Base-by-base conservation (phyloP, 2,329 filamentous ascomycete genomes). In the Colletotrichum lini region DNA sequence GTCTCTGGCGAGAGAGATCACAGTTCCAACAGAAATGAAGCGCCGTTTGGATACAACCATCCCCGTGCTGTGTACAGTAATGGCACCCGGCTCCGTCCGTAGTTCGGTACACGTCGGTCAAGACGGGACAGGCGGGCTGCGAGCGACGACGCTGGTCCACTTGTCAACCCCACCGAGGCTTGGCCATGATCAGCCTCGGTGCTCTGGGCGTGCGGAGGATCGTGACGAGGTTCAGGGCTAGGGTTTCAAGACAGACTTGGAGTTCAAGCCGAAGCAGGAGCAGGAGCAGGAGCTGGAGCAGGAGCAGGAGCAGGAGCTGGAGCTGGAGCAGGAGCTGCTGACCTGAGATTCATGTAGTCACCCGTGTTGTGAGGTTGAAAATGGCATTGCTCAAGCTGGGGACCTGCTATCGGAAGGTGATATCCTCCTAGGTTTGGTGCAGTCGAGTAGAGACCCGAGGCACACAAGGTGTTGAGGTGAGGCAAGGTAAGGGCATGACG, bases 331-430 rank as follows among this genome's bases (percentile, higher is more conserved):
- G 30, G 30, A 35, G 30, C 30, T 53, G 44, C 42, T 78, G 77
- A 78, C 74, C 65, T 47, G 52, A 72, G 18, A 42, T 52, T 72
- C 73, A 76, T 77, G 76, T 78, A 76, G 74, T 69, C 74, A 76
- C 54, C 74, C 72, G 74, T 52, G 38, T n/a, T 52, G 38, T n/a
- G 23, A 30, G 42, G 23, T 56, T 35, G 57, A 45, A 12, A 38
- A 30, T 67, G 26, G 38, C 49, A 56, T 30, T 45, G 45, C 38
- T 65, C 45, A 23, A 52, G 23, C 67, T 42, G 64, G 13, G 54
- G 54, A 53, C n/a, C n/a, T 10, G n/a, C 12, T 13, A 26, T 38
- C 54, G 54, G 26, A 40, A 56, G 18, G 50, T 61, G 67, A 66
- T 47, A 30, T 40, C 61, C 40, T 40, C 61, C 40, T 47, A 30